phyloP scores from a whole-genome alignment of 2,329 filamentous ascomycete species.

The Capronia coronata region DNA sequence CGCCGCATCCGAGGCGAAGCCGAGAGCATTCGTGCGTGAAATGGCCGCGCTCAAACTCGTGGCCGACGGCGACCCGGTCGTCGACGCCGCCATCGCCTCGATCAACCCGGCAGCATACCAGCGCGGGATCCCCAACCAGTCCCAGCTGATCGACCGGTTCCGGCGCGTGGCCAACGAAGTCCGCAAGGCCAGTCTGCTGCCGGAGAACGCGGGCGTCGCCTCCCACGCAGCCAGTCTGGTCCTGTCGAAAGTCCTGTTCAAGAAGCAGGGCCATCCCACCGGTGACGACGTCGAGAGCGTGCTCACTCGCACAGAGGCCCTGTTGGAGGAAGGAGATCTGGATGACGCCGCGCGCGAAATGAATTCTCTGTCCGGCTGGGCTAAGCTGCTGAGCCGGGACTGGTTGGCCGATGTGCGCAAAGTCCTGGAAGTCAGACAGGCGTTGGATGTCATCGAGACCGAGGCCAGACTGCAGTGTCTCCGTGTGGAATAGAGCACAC shows the following conservation, averaged over 20 bases:
- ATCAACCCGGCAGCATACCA: slow-evolving; percentile 94
- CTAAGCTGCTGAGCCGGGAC: slow-evolving; percentile 87
- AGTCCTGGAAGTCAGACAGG: slow-evolving; percentile 91
- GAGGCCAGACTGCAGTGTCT: slow-evolving; percentile 85
- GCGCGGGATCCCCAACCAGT: slow-evolving; percentile 72
- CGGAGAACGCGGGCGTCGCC: slow-evolving; percentile 88
- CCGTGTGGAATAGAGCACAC: slow-evolving; percentile 58
- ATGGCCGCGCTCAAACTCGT: slow-evolving; percentile 92
- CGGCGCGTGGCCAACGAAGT: slow-evolving; percentile 86
- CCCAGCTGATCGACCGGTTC: slow-evolving; percentile 92
- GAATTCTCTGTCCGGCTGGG: slow-evolving; percentile 89
- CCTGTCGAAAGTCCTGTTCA: slow-evolving; percentile 91
- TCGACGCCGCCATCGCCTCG: slow-evolving; percentile 89
- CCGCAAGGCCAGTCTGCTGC: slow-evolving; percentile 84
- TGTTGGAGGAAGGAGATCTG: slow-evolving; percentile 86
- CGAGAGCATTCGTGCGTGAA: slow-evolving; percentile 83
- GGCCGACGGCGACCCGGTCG: slow-evolving; percentile 72
- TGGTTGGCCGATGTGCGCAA: slow-evolving; percentile 88
- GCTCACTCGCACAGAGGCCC: slow-evolving; percentile 77
- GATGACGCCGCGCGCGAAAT: slow-evolving; percentile 90
- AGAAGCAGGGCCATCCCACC: slow-evolving; percentile 76
- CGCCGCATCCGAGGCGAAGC: slow-evolving; percentile 44
- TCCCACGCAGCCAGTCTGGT: slow-evolving; percentile 86
- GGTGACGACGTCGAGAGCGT: slow-evolving; percentile 92
- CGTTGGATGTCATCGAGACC: slow-evolving; percentile 87